Conservation (phyloP, 1,139 yeast species). For the Hemisphaericaspora lyxosophila region DNA sequence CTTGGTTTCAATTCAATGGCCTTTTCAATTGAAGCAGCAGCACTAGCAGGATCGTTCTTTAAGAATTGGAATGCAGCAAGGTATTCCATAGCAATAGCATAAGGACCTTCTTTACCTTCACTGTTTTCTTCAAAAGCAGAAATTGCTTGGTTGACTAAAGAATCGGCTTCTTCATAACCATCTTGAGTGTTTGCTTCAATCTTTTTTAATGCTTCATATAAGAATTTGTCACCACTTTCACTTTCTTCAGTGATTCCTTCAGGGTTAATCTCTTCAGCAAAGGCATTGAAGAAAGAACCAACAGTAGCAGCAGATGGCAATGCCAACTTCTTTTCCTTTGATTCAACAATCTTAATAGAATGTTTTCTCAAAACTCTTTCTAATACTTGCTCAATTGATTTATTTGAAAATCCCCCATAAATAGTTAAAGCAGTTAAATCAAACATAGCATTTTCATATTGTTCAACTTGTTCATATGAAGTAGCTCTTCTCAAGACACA, state of each 20-base stretch:
- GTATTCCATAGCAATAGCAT: slow-evolving; percentile 77
- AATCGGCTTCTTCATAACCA: slow-evolving; percentile 74
- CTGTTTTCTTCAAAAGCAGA: slow-evolving; percentile 46
- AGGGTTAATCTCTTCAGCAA: slow-evolving; percentile 46
- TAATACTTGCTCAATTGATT: slow-evolving; percentile 73
- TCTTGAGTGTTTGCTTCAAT: slow-evolving; percentile 64
- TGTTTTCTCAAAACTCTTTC: slow-evolving; percentile 85
- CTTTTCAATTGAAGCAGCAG: slow-evolving; percentile 55
- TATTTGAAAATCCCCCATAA: slow-evolving; percentile 76
- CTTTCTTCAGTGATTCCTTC: slow-evolving; percentile 50
- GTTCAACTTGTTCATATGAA: slow-evolving; percentile 80
- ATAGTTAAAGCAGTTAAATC: slow-evolving; percentile 86
- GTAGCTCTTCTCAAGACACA: slow-evolving; percentile 78
- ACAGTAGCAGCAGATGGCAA: slow-evolving; percentile 87
- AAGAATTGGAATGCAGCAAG: slow-evolving; percentile 81
- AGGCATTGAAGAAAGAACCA: slow-evolving; percentile 83
- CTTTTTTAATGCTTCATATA: slow-evolving; percentile 67
- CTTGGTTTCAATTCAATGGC: slow-evolving; percentile 73
- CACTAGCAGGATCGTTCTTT: slow-evolving; percentile 69
- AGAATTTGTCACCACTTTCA: slow-evolving; percentile 57
- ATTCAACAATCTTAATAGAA: slow-evolving; percentile 65
- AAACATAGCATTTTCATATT: slow-evolving; percentile 81
- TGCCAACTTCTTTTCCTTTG: slow-evolving; percentile 52
- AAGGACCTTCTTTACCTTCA: slow-evolving; percentile 36
- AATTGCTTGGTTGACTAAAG: slow-evolving; percentile 66